These are phyloP conservation scores for Eustoma russellianum DNA, from an alignment of 257 asterid species.

Conservation along the genomic window DNA sequence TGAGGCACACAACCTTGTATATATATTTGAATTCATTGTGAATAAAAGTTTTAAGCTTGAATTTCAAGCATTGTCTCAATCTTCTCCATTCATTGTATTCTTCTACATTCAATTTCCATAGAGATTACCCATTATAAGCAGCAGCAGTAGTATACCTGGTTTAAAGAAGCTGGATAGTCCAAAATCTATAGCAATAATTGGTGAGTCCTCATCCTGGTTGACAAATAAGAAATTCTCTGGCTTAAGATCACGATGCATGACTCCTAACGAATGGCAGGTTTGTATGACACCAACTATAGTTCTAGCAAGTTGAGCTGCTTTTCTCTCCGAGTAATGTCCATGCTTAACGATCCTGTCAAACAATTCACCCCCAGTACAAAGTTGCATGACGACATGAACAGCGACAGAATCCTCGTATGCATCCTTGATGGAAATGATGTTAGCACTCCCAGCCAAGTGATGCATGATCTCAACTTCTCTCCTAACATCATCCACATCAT, in stretches of 20 bases:
- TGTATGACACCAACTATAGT: conserved; percentile 63
- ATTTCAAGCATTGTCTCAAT: too few relatives aligned
- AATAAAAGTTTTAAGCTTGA: too few relatives aligned
- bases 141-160: conserved; percentile 66
- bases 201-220: conserved; percentile 60
- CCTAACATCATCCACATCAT: conserved; percentile 89
- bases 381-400: conserved; percentile 85
- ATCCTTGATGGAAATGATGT: conserved; percentile 69
- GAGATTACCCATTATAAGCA: too few relatives aligned
- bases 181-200: conserved; percentile 75
- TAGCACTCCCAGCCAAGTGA: conserved; percentile 72
- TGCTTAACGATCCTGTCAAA: conserved; percentile 74
- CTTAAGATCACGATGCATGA: conserved; percentile 88
- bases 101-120: too few relatives aligned
- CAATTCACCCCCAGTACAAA: conserved; percentile 88
- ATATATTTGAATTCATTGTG: too few relatives aligned
- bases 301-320: conserved; percentile 80
- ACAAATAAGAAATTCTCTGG: conserved; percentile 87
- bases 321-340: conserved; percentile 78
- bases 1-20: too few relatives aligned
- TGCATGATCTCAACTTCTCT: conserved; percentile 93
- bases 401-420: conserved; percentile 86
- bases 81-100: too few relatives aligned
- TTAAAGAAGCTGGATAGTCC: conserved; percentile 78
- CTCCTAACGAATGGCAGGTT: conserved; percentile 83